Conservation (phyloP, 1,284 basidiomycete genomes). For the Ceratobasidium sp. region DNA sequence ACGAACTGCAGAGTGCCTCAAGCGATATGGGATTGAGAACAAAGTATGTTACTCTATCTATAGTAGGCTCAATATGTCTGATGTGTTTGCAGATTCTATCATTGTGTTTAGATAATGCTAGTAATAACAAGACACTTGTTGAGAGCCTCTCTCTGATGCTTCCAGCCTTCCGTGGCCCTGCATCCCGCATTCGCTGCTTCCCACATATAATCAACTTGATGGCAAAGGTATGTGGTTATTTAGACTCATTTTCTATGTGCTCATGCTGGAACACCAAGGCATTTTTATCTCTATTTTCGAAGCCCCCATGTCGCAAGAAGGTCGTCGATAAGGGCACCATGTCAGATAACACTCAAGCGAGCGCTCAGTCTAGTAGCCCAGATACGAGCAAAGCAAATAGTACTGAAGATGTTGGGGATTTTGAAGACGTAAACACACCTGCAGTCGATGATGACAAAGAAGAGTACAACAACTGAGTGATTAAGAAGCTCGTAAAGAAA, state of each 20-base stretch:
- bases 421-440: not conserved
- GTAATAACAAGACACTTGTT: conserved; percentile 15
- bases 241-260: not conserved
- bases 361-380: no score
- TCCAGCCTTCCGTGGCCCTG: not conserved
- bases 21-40: conserved; percentile 11
- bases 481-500: not conserved
- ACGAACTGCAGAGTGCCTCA: not conserved
- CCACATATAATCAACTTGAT: conserved; percentile 12
- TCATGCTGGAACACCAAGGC: not conserved
- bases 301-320: no score
- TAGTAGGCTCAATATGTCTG: not conserved
- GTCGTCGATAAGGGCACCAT: no score
- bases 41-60: not conserved
- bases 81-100: not conserved
- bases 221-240: conserved; percentile 11
- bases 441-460: not conserved
- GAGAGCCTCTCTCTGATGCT: not conserved
- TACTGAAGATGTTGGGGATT: no score
- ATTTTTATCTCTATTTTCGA: conserved; percentile 9
- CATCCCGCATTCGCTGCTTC: not conserved
- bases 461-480: not conserved
- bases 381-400: no score
- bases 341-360: no score
- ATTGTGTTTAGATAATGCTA: conserved; percentile 29